Evolutionary conservation across 2,329 filamentous ascomycete species (phyloP).

Genomic region (Sporothrix curviconia): DNA sequence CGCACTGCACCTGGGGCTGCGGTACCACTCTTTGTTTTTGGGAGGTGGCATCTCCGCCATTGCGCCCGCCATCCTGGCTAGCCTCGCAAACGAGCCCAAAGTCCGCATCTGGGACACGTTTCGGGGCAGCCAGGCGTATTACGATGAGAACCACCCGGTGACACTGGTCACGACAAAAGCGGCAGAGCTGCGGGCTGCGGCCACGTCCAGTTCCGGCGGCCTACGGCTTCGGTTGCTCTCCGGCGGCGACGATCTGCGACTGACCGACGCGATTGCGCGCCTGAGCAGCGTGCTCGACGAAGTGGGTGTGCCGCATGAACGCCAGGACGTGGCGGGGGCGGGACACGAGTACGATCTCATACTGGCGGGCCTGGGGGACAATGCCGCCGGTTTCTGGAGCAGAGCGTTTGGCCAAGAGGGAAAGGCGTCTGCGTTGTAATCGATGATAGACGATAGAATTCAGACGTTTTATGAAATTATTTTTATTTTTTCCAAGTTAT

Average conservation of each 20-base stretch:
- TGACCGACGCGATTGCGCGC: background rate
- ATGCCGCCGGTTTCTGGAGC: background rate
- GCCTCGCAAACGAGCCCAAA: background rate
- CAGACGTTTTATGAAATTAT: no score
- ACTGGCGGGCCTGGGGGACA: background rate
- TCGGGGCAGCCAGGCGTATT: background rate
- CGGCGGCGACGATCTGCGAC: background rate
- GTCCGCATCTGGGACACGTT: background rate
- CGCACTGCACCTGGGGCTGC: background rate
- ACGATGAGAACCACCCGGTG: background rate
- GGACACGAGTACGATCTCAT: background rate
- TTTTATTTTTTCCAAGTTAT: no score
- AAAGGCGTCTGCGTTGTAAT: no score
- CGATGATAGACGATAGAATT: no score
- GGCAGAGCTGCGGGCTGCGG: background rate
- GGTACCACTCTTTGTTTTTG: background rate
- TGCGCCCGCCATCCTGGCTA: background rate
- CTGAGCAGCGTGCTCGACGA: background rate
- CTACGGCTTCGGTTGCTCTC: background rate
- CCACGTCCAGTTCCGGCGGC: no score
- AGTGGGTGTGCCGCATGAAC: background rate
- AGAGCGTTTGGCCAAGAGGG: no score
- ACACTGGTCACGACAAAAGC: background rate
- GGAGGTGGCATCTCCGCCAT: background rate
- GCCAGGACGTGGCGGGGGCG: background rate